These are phyloP conservation scores for barrel medic (Medicago truncatula) DNA, from an alignment of 306 rosid species.

Conservation along the genomic window DNA sequence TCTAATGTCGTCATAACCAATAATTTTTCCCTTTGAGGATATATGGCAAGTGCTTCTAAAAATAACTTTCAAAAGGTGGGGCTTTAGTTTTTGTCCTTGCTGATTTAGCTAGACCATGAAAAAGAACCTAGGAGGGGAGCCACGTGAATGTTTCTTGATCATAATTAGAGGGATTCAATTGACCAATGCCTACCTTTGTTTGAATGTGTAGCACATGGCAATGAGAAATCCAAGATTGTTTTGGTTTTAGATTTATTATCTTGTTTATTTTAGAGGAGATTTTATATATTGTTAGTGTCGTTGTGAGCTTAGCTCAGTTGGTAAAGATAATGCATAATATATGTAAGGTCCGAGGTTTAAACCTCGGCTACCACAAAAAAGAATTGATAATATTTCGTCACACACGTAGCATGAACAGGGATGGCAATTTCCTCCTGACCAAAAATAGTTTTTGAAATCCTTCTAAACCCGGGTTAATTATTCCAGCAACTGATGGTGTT, in stretches of 20 bases:
- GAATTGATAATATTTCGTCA: no score
- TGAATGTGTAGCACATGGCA: neutral
- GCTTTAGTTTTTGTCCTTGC: slow-evolving; percentile 14
- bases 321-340: no score
- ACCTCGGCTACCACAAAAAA: no score
- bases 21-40: slow-evolving; percentile 24
- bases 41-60: slow-evolving; percentile 16
- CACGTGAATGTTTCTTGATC: slow-evolving; percentile 33
- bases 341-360: no score
- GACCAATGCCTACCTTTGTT: slow-evolving; percentile 2
- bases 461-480: slow-evolving; percentile 93
- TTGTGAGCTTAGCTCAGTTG: no score
- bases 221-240: neutral
- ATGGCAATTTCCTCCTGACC: slow-evolving; percentile 99
- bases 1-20: slow-evolving; percentile 27
- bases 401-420: slow-evolving; percentile 92
- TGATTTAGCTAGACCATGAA: neutral
- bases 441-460: slow-evolving; percentile 98
- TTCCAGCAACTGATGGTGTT: slow-evolving; percentile 98
- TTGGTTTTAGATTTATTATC: neutral
- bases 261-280: no score
- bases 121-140: neutral
- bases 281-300: no score
- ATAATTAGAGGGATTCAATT: neutral
- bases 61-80: neutral